These are phyloP conservation scores for Cryptosporidium andersoni DNA, from an alignment of 169 alveolate genomes.

Conservation along the genomic window DNA sequence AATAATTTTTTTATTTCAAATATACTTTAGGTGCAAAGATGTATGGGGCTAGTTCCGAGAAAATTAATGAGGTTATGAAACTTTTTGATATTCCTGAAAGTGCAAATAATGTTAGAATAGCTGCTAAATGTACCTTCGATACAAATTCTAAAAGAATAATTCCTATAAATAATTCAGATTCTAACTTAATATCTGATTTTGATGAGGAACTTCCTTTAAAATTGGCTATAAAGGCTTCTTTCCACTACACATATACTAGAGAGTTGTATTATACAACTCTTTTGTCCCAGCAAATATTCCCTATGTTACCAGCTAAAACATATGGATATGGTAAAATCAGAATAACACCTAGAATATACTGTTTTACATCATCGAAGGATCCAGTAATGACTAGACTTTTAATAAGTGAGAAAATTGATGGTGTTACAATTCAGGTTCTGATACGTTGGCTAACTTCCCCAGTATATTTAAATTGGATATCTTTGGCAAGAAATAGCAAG, in stretches of 20 bases:
- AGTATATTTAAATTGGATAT: constrained; percentile 54
- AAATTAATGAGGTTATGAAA: constrained; percentile 38
- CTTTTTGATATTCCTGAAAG: constrained; percentile 45
- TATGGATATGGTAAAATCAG: constrained; percentile 57
- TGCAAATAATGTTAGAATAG: constrained; percentile 20
- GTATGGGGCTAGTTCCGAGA: not conserved
- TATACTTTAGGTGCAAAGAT: constrained; percentile 2
- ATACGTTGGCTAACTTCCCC: constrained; percentile 54
- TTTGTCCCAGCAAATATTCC: constrained; percentile 49
- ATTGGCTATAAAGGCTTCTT: constrained; percentile 56
- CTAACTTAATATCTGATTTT: not conserved
- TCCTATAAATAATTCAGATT: constrained; percentile 2
- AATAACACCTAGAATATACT: constrained; percentile 60
- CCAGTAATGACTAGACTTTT: constrained; percentile 31
- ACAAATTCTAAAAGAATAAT: constrained; percentile 5
- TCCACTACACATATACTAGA: constrained; percentile 58
- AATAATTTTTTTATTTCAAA: constrained; percentile 6
- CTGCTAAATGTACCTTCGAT: constrained; percentile 39
- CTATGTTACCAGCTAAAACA: constrained; percentile 49
- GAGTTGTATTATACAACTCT: constrained; percentile 50
- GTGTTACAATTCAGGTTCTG: constrained; percentile 45
- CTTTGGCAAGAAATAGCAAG: constrained; percentile 36
- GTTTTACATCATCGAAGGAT: constrained; percentile 21
- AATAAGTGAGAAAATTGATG: constrained; percentile 61
- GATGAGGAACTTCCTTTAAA: constrained; percentile 10